phyloP scores from a whole-genome alignment of 352 stramenopile species.

The Globisporangium heterothallicum region DNA sequence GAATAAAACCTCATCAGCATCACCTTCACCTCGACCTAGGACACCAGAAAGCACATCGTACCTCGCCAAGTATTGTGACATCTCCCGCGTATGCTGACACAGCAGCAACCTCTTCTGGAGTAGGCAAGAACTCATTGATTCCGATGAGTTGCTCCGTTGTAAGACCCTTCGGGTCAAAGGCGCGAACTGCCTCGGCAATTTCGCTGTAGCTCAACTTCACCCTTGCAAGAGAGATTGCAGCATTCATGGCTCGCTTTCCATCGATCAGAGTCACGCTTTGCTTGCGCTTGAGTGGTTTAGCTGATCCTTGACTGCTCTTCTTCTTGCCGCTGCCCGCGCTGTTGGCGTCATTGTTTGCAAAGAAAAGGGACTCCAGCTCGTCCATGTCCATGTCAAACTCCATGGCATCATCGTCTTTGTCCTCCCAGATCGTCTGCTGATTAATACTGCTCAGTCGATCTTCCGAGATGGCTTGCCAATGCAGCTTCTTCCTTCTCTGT shows the following conservation, averaged over 20 bases:
- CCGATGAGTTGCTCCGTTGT: slow-evolving; percentile 76
- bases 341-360: slow-evolving; percentile 47
- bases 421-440: slow-evolving; percentile 79
- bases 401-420: slow-evolving; percentile 60
- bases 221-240: slow-evolving; percentile 93
- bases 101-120: slow-evolving; percentile 83
- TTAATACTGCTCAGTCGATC: slow-evolving; percentile 69
- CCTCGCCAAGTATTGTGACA: slow-evolving; percentile 53
- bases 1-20: neutral
- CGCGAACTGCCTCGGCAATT: slow-evolving; percentile 69
- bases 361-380: slow-evolving; percentile 84
- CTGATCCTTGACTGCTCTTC: slow-evolving; percentile 17
- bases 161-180: slow-evolving; percentile 60
- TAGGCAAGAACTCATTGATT: slow-evolving; percentile 93
- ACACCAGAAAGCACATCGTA: slow-evolving; percentile 15
- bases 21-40: neutral
- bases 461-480: slow-evolving; percentile 86
- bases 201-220: slow-evolving; percentile 92
- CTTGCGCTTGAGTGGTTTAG: slow-evolving; percentile 59
- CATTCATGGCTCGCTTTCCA: slow-evolving; percentile 96
- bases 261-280: slow-evolving; percentile 91
- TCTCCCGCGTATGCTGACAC: slow-evolving; percentile 83
- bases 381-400: slow-evolving; percentile 86
- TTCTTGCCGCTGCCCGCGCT: slow-evolving; percentile 39
- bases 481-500: slow-evolving; percentile 77